phyloP scores from a whole-genome alignment of 768 basidiomycete genomes.

The Hygrocybe coccinea region DNA sequence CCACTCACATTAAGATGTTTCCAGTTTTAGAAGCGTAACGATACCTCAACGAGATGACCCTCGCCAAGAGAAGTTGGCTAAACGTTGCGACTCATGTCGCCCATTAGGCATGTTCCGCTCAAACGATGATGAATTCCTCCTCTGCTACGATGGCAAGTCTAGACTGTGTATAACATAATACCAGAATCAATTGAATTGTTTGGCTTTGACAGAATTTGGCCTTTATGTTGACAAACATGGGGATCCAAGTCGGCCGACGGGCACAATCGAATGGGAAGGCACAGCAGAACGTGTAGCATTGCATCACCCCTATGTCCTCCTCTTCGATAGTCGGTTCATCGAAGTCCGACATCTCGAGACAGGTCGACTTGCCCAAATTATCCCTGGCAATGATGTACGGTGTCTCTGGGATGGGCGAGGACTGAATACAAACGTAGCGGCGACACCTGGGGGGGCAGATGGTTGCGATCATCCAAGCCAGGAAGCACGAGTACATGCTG shows the following conservation, averaged over 20 bases:
- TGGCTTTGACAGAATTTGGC: constrained; percentile 66
- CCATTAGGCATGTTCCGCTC: constrained; percentile 95
- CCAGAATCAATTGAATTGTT: background rate
- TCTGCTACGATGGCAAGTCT: constrained; percentile 85
- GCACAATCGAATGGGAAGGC: constrained; percentile 92
- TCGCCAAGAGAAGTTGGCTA: constrained; percentile 65
- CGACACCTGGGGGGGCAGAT: constrained; percentile 50
- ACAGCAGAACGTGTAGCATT: constrained; percentile 87
- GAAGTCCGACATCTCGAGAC: constrained; percentile 85
- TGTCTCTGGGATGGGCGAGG: constrained; percentile 89
- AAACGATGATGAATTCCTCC: constrained; percentile 85
- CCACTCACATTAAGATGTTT: background rate
- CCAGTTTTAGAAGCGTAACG: constrained; percentile 80
- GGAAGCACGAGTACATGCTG: constrained; percentile 82
- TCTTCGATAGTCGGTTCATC: constrained; percentile 89
- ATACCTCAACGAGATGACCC: constrained; percentile 76
- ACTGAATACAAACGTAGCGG: constrained; percentile 52
- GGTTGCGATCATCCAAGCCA: constrained; percentile 54
- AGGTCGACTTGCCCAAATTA: constrained; percentile 79
- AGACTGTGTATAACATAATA: background rate
- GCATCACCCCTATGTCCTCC: constrained; percentile 84
- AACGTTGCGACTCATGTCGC: constrained; percentile 79
- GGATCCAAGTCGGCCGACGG: constrained; percentile 67
- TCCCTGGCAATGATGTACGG: constrained; percentile 76
- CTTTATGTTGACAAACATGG: constrained; percentile 94